Percentiles rank a stretch among this genome's conserved stretches.
Evolutionary conservation across 352 stramenopile genomes (phyloP).

Genomic region (Phytophthora kernoviae): DNA sequence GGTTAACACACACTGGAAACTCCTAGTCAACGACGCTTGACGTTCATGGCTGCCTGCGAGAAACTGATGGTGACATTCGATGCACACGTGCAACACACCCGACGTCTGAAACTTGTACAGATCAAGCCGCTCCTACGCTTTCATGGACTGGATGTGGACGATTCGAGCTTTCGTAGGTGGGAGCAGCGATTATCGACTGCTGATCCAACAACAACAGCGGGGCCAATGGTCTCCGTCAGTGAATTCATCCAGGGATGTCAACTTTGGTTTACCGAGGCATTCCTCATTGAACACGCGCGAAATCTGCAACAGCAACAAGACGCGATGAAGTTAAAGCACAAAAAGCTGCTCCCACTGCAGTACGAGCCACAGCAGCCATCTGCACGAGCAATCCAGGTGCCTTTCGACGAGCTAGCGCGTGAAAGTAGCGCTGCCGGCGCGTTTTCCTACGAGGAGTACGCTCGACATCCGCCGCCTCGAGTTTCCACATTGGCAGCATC

Average conservation of each 20-base stretch:
- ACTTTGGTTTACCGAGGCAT: conserved; percentile 58
- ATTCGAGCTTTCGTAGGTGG: conserved; percentile 54
- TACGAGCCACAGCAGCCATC: conserved; percentile 18
- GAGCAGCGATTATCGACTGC: conserved; percentile 49
- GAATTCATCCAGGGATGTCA: conserved; percentile 52
- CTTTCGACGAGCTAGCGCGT: conserved; percentile 51
- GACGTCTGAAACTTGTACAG: conserved; percentile 34
- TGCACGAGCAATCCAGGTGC: conserved; percentile 24
- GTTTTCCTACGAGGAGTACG: conserved; percentile 61
- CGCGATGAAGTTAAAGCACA: conserved; percentile 17
- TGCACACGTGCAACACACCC: conserved; percentile 32
- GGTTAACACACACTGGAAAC: conserved; percentile 7
- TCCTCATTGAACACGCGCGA: conserved; percentile 45
- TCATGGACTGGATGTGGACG: conserved; percentile 45
- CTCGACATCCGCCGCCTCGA: conserved; percentile 28
- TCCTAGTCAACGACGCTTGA: conserved; percentile 21
- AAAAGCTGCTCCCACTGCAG: conserved; percentile 22
- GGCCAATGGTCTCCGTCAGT: conserved; percentile 36
- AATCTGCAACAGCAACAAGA: conserved; percentile 31
- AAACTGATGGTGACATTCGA: conserved; percentile 57
- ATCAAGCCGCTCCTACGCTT: conserved; percentile 49
- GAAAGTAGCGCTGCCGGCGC: conserved; percentile 40
- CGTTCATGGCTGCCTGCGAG: conserved; percentile 56
- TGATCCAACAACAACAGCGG: conserved; percentile 5
- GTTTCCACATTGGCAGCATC: conserved; percentile 11